Evolutionary conservation across 2,329 filamentous ascomycete genomes (phyloP), one percentile per base, ranked within the genome.

Genomic region (Sphaerulina vaccinii): DNA sequence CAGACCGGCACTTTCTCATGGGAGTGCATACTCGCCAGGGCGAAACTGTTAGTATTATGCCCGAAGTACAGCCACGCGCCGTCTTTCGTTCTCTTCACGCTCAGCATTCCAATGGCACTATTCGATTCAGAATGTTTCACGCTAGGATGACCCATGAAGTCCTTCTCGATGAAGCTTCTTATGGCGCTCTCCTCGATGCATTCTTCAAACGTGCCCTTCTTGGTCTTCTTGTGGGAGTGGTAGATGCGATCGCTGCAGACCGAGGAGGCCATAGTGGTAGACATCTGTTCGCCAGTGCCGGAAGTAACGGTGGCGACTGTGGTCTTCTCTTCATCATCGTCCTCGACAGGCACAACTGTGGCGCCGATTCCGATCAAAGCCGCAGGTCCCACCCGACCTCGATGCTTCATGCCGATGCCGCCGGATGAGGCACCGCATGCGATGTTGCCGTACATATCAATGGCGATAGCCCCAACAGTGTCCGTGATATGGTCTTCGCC

Each of bases 371-470:
- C 92, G 11, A 97, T 88, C 13, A 99, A 79, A 16, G 93, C 93
- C 27, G 93, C 95, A 24, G 93, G 93, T 0, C 93, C 95, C 57
- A 96, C 81, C 29, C 93, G 86, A 5, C 93, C 95, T 54, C 84
- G 83, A 70, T 96, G 91, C 68, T 99, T 99, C 92, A 99, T 96
- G 22, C 93, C 92, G 67, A 99, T 99, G 1, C 93, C 93, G 5
- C 93, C 93, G 13, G 95, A 99, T 1, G 93, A 99, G 1, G 93
- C 96, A 13, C 87, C 93, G 3, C 92, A 93, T 3, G 95, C 92
- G 66, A 99, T 96, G 52, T 87, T 86, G 13, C 93, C 93, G 61
- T 80, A 82, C 43, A 81, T 80, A 65, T 99, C 93, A 57, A 99
- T 85, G 9, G 90, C 93, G 65, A 99, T 96, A 22, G 91, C 93